A percentile compares a stretch with the other conserved stretches of the same genome.
phyloP scores from a whole-genome alignment of 2,329 filamentous ascomycete species.

The Aspergillus ibericus region DNA sequence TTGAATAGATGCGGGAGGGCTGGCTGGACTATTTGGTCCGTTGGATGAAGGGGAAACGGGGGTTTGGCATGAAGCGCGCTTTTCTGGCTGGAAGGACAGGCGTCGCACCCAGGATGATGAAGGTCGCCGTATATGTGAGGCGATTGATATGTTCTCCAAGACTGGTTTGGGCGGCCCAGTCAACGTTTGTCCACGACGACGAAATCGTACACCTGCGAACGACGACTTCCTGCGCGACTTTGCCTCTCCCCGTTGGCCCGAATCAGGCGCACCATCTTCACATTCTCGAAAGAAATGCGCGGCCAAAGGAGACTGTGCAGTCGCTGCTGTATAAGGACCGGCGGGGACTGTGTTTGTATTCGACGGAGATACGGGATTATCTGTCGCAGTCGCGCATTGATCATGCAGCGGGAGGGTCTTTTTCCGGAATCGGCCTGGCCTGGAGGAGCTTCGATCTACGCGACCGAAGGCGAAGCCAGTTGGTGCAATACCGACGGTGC shows the following conservation, averaged over 20 bases:
- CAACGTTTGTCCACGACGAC: constrained; percentile 40
- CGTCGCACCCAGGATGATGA: constrained; percentile 58
- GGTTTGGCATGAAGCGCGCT: constrained; percentile 49
- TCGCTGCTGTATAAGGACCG: constrained; percentile 16
- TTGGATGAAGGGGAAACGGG: constrained; percentile 56
- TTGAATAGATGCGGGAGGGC: constrained; percentile 34
- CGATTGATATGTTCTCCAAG: constrained; percentile 26
- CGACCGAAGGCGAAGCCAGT: constrained; percentile 60
- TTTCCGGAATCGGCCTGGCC: constrained; percentile 28
- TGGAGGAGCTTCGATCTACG: constrained; percentile 42
- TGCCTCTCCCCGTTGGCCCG: constrained; percentile 14
- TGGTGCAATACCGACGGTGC: constrained; percentile 62
- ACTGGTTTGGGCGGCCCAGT: constrained; percentile 31
- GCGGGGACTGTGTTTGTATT: constrained; percentile 18
- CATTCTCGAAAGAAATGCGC: constrained; percentile 13
- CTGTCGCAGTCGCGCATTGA: constrained; percentile 18
- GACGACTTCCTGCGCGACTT: constrained; percentile 28
- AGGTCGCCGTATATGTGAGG: constrained; percentile 36
- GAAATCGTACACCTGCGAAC: constrained; percentile 31
- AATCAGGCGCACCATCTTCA: constrained; percentile 15
- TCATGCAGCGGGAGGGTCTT: constrained; percentile 26
- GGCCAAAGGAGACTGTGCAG: constrained; percentile 14
- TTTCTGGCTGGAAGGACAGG: constrained; percentile 53
- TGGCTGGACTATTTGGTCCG: constrained; percentile 54
- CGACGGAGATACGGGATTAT: constrained; percentile 14